Base-by-base conservation (phyloP, 257 asterid species). In the Ballota nigra region DNA sequence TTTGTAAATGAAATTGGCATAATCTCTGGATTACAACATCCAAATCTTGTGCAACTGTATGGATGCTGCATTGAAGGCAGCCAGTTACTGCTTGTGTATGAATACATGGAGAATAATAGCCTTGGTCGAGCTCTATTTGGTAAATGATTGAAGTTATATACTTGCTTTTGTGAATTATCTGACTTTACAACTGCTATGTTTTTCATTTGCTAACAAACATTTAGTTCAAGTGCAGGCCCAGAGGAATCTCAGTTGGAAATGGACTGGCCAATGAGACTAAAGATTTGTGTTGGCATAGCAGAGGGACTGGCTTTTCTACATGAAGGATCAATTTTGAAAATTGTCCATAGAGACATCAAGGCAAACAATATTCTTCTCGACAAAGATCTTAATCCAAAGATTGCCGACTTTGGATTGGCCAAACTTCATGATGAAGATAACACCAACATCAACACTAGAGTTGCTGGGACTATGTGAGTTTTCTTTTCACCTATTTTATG, bases 401-500 rank as follows among this genome's bases (percentile, higher is more conserved):
- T 89, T 43, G 78, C 96, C 0, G 96, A 89, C 78, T 89, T 89
- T 49, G 96, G 96, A 59, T 80, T 89, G 41, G 96, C 96, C 68
- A 86, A 77, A 77, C 92, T 86, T 63, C 78, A 80, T 36, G 96
- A 82, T 22, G 92, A 85, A 63, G 96, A 78, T 57, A 76, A 85
- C 65, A 80, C 93, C 0, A 87, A 87, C 73, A 87, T 89, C 63
- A 85, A 75, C 81, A 89, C 91, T 45, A 80, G 87, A 77, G 86
- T 87, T 60, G 96, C 92, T 6, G 96, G 96, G 75, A 89, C 94
- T 23, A 80, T 84, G 96, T 86, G 75, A 83, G 91, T 61, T 59
- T 68, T 7, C 43, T 43, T 43, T 43, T 43, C 49, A 41, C 49
- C 6, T 12, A 10, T 41, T 41, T 41, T 41, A 12, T 41, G 16